A percentile compares a stretch with the other conserved stretches of the same genome.
These are phyloP conservation scores for Cryphonectria naterciae DNA, from an alignment of 2,329 filamentous ascomycete genomes.

Conservation along the genomic window DNA sequence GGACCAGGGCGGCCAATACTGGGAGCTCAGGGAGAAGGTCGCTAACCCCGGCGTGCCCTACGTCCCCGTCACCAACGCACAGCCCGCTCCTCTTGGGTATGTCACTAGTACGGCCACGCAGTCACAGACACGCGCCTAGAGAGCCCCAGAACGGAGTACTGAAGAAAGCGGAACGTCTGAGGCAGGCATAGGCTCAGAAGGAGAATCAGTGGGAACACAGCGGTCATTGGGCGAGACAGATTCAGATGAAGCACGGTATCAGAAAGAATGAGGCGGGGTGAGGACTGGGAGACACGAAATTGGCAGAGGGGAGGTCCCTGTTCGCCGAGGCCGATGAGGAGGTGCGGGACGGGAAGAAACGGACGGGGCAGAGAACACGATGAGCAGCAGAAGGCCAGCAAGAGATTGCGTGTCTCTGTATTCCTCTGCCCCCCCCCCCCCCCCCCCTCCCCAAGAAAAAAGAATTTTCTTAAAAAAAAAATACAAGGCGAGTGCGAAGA, in stretches of 20 bases:
- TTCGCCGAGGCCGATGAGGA: neutral
- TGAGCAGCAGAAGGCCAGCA: neutral
- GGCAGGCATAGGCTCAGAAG: neutral
- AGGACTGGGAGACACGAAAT: neutral
- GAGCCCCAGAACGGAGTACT: neutral
- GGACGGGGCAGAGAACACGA: neutral
- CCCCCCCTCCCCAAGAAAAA: too few relatives aligned
- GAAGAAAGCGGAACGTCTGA: neutral
- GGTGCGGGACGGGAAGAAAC: neutral
- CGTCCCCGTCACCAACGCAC: conserved; percentile 12
- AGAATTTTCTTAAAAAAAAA: neutral
- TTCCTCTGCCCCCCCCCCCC: too few relatives aligned
- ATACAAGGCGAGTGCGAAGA: neutral
- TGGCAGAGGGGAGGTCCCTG: neutral
- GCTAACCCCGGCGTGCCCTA: neutral
- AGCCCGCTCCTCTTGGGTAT: conserved; percentile 1
- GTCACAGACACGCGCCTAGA: neutral
- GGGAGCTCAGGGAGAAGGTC: conserved; percentile 42
- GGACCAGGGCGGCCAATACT: conserved; percentile 43
- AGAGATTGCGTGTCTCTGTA: neutral
- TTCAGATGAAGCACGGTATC: neutral
- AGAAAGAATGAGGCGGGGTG: neutral
- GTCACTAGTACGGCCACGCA: neutral
- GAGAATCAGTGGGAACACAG: neutral
- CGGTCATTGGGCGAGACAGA: neutral